Base-by-base conservation (phyloP, 2,329 filamentous ascomycete species). In the Cladophialophora chaetospira region DNA sequence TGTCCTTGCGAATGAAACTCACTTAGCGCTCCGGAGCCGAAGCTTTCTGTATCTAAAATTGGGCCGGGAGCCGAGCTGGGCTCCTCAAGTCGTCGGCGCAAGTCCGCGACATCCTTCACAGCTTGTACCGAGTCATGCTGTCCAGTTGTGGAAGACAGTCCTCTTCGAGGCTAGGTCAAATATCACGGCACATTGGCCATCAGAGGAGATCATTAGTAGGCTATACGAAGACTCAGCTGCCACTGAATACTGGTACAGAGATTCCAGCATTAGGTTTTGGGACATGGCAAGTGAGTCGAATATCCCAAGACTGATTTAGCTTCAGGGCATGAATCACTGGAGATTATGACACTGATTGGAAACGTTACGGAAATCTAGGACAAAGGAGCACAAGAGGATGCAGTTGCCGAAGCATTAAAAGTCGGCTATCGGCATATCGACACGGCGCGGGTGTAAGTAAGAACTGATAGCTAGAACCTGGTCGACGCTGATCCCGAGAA, bases 211-310 rank as follows among this genome's bases (percentile, higher is more conserved):
- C 53, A 3, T 35, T 62, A 23, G 53, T 57, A 28, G 60, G 57
- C 6, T 63, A 63, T 36, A 58, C 47, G 15, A 61, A 60, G 43
- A 61, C 61, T 2, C 55, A 56, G 43, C 53, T 60, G 40, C n/a
- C 46, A 13, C 68, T 80, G 23, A 80, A 79, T 63, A 79, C 75
- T 9, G 76, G 77, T 5, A 73, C 72, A 8, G 63, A 74, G 25
- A 79, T 79, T 19, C 76, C 76, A 19, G 73, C 76, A 21, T 65
- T 81, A 29, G 79, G 79, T 2, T 79, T 82, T 52, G 80, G 80
- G 3, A 82, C 79, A 33, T 82, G 78, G 79, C 79, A 65, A 53
- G 57, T 60, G 45, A 46, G 53, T 11, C 43, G 6, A 8, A 13
- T 33, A 13, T 13, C 29, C 13, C 29, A 33, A 33, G 6, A 33